A percentile compares a stretch with the other conserved stretches of the same genome.
Evolutionary conservation across 208 protist species (phyloP).

Genomic region (Trypanosoma platydactyli): DNA sequence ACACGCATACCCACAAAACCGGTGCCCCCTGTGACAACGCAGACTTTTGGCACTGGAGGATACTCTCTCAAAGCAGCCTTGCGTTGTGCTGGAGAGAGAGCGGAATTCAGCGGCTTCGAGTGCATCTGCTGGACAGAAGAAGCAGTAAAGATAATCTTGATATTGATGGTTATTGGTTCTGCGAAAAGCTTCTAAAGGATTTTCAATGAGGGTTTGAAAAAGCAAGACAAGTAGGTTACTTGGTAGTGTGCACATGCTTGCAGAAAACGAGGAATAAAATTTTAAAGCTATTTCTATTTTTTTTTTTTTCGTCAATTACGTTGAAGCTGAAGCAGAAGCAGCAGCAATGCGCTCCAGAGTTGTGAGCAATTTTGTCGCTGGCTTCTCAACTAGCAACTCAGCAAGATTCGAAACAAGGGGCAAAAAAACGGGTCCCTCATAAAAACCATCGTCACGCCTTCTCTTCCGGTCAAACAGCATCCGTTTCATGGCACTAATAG

Average conservation of each 20-base stretch:
- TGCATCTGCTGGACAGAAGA: slow-evolving; percentile 21
- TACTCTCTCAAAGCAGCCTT: slow-evolving; percentile 54
- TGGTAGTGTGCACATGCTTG: too few relatives aligned
- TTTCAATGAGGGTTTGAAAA: not conserved
- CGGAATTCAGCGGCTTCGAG: slow-evolving; percentile 45
- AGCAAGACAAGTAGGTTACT: not conserved
- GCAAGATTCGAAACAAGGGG: slow-evolving; percentile 26
- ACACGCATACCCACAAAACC: slow-evolving; percentile 95
- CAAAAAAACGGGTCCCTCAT: slow-evolving; percentile 31
- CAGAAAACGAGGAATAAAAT: slow-evolving; percentile 2
- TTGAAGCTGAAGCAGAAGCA: not conserved
- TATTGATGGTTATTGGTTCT: not conserved
- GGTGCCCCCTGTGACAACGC: slow-evolving; percentile 93
- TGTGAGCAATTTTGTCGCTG: slow-evolving; percentile 9
- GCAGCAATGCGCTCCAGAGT: slow-evolving; percentile 29
- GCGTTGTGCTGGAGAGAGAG: slow-evolving; percentile 64
- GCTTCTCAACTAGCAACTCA: slow-evolving; percentile 23
- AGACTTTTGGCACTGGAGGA: slow-evolving; percentile 78
- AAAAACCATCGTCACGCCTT: slow-evolving; percentile 25
- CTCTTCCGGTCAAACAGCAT: slow-evolving; percentile 61
- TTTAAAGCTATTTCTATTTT: not conserved
- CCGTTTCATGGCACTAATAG: slow-evolving; percentile 13
- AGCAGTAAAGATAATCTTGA: slow-evolving; percentile 10
- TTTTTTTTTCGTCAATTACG: not conserved
- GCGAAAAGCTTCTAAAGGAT: not conserved